Evolutionary conservation across 257 asterid genomes (phyloP).

Genomic region (Salvia hispanica): DNA sequence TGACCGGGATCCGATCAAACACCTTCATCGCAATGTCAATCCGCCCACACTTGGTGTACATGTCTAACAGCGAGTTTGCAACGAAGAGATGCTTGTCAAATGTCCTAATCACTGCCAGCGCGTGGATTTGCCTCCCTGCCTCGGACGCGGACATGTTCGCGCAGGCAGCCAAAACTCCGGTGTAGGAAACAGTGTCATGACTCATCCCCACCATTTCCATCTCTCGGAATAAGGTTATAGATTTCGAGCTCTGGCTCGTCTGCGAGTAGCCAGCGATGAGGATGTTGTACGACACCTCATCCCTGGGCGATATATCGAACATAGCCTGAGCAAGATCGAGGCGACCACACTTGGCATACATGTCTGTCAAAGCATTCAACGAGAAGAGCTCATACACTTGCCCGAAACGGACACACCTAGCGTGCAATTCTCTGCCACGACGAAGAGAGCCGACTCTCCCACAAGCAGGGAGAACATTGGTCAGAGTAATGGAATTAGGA

Average conservation of each 20-base stretch:
- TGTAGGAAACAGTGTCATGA: neutral
- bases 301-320: neutral
- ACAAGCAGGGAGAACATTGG: conserved; percentile 2
- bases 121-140: conserved; percentile 3
- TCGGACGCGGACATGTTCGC: neutral
- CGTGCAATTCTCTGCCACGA: conserved; percentile 9
- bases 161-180: conserved; percentile 7
- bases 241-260: neutral
- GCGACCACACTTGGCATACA: conserved; percentile 10
- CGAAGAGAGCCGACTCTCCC: neutral
- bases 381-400: neutral
- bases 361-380: neutral
- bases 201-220: neutral
- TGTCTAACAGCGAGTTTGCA: neutral
- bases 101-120: neutral
- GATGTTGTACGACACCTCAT: neutral
- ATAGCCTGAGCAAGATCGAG: conserved; percentile 4
- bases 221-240: neutral
- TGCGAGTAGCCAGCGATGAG: neutral
- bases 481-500: neutral
- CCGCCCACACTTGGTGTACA: conserved; percentile 9
- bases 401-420: neutral
- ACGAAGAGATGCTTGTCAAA: neutral
- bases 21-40: neutral
- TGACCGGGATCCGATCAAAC: neutral